Base-by-base conservation (phyloP, 768 basidiomycete genomes). In the Xerocomellus intermedius region DNA sequence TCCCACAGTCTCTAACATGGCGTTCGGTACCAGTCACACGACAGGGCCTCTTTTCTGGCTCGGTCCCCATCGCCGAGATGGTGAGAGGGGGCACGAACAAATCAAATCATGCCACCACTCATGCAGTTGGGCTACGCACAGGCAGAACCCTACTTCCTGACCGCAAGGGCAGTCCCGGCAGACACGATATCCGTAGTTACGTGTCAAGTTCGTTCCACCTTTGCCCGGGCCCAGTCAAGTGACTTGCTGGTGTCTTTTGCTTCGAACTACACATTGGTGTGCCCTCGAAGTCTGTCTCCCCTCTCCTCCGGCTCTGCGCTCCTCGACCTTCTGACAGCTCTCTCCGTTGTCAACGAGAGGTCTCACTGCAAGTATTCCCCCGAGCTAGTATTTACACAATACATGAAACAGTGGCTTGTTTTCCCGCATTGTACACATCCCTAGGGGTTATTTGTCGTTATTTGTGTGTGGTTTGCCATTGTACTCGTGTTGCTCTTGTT, bases 211-310 rank as follows among this genome's bases (percentile, higher is more conserved):
- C n/a, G 39, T 39, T 43, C 42, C 38, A 50, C 51, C 2, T 21
- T 42, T 28, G 22, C 6, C 36, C n/a, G n/a, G n/a, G n/a, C n/a
- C n/a, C n/a, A n/a, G 3, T 30, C 2, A 30, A 10, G 10, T 7
- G 30, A 42, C 32, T 0, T 43, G 26, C 57, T 61, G 53, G 64
- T 50, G 2, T 19, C 37, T 37, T 37, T 45, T 52, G 14, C 41
- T 39, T 53, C 30, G 0, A 35, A 51, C 24, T 16, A 19, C 58
- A 93, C 90, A 92, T 69, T 94, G 92, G 92, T 95, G 93, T 93
- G 93, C 93, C 13, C 74, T 91, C 13, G 93, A 94, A 65, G 53
- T 94, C 0, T 78, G 84, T 35, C 76, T 95, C 26, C 92, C 93
- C 5, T 80, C 85, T 19, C 81, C 70, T 86, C 22, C 73, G 77